Percentiles rank a stretch among this genome's conserved stretches.
Conservation (phyloP, 1,139 yeast species). For the Candida sp. region DNA sequence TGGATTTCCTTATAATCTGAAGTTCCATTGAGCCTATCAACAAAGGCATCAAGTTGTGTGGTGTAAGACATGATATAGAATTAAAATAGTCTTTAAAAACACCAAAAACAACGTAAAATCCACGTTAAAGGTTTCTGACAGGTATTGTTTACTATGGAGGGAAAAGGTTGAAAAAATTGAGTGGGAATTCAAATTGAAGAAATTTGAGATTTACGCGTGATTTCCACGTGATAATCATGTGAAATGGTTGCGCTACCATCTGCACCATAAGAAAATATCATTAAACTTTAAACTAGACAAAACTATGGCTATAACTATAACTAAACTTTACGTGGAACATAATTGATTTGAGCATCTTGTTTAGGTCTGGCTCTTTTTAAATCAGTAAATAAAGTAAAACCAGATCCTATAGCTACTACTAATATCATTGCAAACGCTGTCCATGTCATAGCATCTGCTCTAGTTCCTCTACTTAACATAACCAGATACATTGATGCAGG, state of each 20-base stretch:
- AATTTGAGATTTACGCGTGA: constrained; percentile 8
- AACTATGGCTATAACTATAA: too few relatives aligned
- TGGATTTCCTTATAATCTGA: constrained; percentile 59
- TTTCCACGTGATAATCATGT: constrained; percentile 6
- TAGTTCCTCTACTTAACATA: constrained; percentile 40
- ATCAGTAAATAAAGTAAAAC: constrained; percentile 7
- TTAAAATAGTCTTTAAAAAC: not conserved
- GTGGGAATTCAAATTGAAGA: constrained; percentile 6
- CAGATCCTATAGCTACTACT: constrained; percentile 17
- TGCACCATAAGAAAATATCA: not conserved
- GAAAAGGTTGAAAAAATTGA: constrained; percentile 4
- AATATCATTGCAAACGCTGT: constrained; percentile 48
- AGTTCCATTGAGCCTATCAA: constrained; percentile 53
- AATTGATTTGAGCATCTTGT: not conserved
- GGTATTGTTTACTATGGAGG: not conserved
- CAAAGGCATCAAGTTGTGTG: constrained; percentile 58
- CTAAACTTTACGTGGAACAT: not conserved
- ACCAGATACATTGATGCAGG: constrained; percentile 53
- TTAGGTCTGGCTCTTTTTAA: not conserved
- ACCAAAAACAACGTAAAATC: not conserved
- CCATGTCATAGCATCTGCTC: constrained; percentile 66
- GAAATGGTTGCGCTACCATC: not conserved
- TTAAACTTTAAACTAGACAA: too few relatives aligned
- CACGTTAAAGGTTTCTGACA: not conserved
- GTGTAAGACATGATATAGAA: constrained; percentile 37